Evolutionary conservation across 140 eudicot genomes (phyloP), one percentile per base, ranked within the genome.

Genomic region (Senecio squalidus): DNA sequence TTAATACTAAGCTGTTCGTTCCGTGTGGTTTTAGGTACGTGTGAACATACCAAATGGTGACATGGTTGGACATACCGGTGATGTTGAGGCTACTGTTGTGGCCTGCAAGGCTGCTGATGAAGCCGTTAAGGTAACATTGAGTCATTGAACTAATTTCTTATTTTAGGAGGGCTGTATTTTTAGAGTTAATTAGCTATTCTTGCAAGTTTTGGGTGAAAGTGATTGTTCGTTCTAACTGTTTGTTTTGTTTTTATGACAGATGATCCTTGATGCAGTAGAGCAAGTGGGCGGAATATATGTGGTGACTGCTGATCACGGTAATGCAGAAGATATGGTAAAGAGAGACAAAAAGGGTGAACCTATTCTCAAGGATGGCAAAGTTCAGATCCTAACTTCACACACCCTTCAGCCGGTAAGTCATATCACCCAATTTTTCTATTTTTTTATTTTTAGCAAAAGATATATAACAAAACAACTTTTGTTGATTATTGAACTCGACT

Each of bases 281-380:
- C 94, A 88, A 84, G 96, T 93, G 6, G 99, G 96, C 55, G 99
- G 99, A 21, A 93, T 93, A 49, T 93, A 60, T 40, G 95, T 93
- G 14, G 90, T 93, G 29, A 87, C 99, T 6, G 99, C 96, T 5
- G 99, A 93, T 67, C 99, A 93, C 66, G 99, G 99, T 39, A 93
- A 93, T 63, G 99, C 99, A 4, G 99, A 93, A 66, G 99, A 93
- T 67, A 93, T 88, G 99, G 99, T 88, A 31, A 88, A 93, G 74
- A 80, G 99, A 58, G 69, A 88, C 86, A 93, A 93, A 66, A 93
- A 93, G 69, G 96, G 99, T 15, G 85, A 93, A 55, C 99, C 99
- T 20, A 68, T 67, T 56, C 80, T 84, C 39, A 93, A 93, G 75
- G 73, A 80, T 25, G 99, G 99, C 30, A 49, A 82, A 2, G 77